Evolutionary conservation across 2,329 filamentous ascomycete species (phyloP).

Genomic region (Ilyonectria destructans): DNA sequence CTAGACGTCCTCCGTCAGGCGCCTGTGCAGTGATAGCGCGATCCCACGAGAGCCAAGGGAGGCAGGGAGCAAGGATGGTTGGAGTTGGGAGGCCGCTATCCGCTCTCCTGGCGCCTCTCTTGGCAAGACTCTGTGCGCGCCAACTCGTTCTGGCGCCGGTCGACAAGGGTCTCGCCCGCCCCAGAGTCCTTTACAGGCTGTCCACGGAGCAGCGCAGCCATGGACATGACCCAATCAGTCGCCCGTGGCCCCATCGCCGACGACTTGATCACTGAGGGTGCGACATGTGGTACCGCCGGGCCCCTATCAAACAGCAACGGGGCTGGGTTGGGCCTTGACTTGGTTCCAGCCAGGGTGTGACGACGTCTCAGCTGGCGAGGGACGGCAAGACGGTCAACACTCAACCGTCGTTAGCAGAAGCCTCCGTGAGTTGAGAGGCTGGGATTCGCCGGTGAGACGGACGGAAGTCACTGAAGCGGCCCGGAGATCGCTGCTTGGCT

Average conservation of each 20-base stretch:
- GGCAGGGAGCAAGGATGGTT: not conserved
- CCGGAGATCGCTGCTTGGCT: slow-evolving; percentile 5
- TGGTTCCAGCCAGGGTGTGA: not conserved
- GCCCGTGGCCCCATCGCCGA: slow-evolving; percentile 20
- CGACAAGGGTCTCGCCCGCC: not conserved
- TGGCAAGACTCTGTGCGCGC: not conserved
- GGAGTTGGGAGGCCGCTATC: not conserved
- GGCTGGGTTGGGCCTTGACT: slow-evolving; percentile 34
- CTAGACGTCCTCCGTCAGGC: slow-evolving; percentile 41
- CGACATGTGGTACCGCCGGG: slow-evolving; percentile 47
- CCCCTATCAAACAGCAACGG: slow-evolving; percentile 48
- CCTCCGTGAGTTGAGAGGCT: not conserved
- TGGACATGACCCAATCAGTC: slow-evolving; percentile 2
- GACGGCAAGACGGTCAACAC: too few relatives aligned
- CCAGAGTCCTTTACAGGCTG: slow-evolving; percentile 12
- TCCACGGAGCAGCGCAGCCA: not conserved
- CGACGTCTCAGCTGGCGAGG: not conserved
- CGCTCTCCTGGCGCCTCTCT: not conserved
- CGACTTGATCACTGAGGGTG: slow-evolving; percentile 36
- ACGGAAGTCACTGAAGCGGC: not conserved
- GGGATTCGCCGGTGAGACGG: not conserved
- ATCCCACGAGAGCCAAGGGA: not conserved
- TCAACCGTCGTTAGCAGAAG: not conserved
- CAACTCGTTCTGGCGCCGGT: not conserved
- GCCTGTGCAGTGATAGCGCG: slow-evolving; percentile 45